Evolutionary conservation across 306 rosid genomes (phyloP).

Genomic region (Acacia acuminata): DNA sequence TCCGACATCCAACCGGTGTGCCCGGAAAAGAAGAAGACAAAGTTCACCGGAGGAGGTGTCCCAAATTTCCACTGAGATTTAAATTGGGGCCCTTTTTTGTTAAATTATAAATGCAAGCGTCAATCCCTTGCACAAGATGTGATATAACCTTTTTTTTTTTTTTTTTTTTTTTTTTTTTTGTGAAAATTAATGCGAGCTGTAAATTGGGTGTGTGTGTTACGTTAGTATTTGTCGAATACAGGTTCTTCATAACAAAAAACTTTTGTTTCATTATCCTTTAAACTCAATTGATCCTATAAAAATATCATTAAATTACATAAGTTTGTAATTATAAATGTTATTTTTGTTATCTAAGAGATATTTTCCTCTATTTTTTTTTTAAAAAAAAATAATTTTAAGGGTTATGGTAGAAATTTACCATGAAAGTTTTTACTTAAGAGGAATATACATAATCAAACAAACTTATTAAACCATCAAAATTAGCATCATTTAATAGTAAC

Average conservation of each 20-base stretch:
- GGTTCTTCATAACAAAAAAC: neutral
- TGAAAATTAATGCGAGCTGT: neutral
- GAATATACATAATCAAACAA: no score
- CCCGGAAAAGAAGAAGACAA: conserved; percentile 54
- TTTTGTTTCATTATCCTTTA: neutral
- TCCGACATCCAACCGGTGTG: conserved; percentile 38
- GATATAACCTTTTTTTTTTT: neutral
- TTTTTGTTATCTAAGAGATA: no score
- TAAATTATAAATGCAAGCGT: neutral
- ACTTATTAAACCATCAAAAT: no score
- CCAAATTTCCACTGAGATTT: neutral
- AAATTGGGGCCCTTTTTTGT: neutral
- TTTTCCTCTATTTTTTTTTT: no score
- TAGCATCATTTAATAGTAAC: no score
- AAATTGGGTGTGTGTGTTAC: neutral
- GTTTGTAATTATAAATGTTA: no score
- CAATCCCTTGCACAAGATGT: neutral
- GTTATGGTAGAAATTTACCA: no score
- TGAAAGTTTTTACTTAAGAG: no score
- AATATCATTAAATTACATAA: neutral
- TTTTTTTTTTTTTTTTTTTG: no score
- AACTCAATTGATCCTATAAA: no score
- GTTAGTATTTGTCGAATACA: no score
- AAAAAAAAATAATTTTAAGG: no score
- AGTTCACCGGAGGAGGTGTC: conserved; percentile 2